Base-by-base conservation (phyloP, 768 basidiomycete species). In the Ramaria rubella region DNA sequence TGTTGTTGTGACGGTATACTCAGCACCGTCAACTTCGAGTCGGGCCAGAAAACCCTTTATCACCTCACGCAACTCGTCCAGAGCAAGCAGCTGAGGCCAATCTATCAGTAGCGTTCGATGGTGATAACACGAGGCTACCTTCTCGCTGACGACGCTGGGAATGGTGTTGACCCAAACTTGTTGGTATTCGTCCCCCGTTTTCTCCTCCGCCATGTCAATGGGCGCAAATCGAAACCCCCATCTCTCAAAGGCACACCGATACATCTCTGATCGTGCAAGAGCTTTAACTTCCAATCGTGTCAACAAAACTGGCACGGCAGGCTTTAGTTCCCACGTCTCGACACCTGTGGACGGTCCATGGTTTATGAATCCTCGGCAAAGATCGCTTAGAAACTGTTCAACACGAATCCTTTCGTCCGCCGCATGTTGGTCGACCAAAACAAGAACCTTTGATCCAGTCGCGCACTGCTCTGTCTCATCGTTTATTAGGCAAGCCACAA, bases 381-480 rank as follows among this genome's bases (percentile, higher is more conserved):
- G 66, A 46, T 82, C 81, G 60, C 76, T 77, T 62, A 95, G 76
- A 67, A 90, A 87, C 26, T 73, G 71, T 71, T 99, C 96, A 58
- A 98, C 90, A 21, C 94, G 83, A 44, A 97, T 74, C 21, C 96
- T 84, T 70, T 99, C 96, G 66, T 96, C 92, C n/a, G 94, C 95
- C 12, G 96, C 96, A 67, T 99, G 96, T 69, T 99, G 96, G 73
- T 99, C 96, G 46, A 99, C 77, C 51, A 98, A 77, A 30, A 95
- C 75, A 29, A 98, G 77, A 1, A 71, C 66, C 53, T 45, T 61
- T 62, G 57, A 36, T 36, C 58, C 38, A 44, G 57, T 63, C 36
- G 40, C 57, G 38, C 62, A 62, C 56, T 34, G 49, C 24, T 61
- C 62, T 31, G 60, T 49, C 44, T 60, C 62, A 21, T 50, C 65